Conservation (phyloP, 148 eudicot species). For the Chenopodium quinoa region DNA sequence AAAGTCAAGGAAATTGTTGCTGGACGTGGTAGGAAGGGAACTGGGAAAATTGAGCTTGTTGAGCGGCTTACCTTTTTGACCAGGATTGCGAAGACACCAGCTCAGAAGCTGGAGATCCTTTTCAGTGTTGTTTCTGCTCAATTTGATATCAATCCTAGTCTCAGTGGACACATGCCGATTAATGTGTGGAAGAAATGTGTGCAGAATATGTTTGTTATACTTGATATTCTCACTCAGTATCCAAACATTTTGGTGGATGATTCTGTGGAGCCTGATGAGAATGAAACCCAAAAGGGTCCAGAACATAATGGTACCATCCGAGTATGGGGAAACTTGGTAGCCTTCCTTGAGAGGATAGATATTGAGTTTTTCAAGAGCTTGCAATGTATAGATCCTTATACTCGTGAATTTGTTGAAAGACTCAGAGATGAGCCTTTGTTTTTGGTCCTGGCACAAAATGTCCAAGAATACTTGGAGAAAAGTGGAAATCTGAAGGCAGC, state of each 20-base stretch:
- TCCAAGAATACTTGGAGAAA: constrained; percentile 66
- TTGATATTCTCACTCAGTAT: constrained; percentile 68
- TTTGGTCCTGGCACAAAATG: constrained; percentile 69
- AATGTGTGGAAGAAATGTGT: constrained; percentile 89
- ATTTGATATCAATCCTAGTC: constrained; percentile 83
- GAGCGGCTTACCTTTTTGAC: constrained; percentile 91
- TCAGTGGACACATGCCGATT: constrained; percentile 78
- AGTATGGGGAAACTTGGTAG: constrained; percentile 90
- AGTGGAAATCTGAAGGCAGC: constrained; percentile 67
- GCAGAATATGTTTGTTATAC: constrained; percentile 64
- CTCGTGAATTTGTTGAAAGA: constrained; percentile 80
- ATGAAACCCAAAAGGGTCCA: constrained; percentile 76
- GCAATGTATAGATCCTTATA: constrained; percentile 84
- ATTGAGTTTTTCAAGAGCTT: constrained; percentile 83
- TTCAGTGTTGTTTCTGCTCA: constrained; percentile 86
- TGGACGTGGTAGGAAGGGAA: constrained; percentile 86
- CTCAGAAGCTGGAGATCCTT: constrained; percentile 87
- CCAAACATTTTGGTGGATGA: constrained; percentile 82
- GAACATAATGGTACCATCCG: constrained; percentile 69
- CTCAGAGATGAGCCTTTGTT: constrained; percentile 75
- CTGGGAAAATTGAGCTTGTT: constrained; percentile 79
- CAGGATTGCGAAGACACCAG: constrained; percentile 89
- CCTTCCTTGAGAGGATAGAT: constrained; percentile 81
- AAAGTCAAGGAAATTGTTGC: constrained; percentile 81
- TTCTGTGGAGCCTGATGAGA: constrained; percentile 75